A percentile compares a stretch with the other conserved stretches of the same genome.
Evolutionary conservation across 768 basidiomycete species (phyloP).

Genomic region (Russula lepida): DNA sequence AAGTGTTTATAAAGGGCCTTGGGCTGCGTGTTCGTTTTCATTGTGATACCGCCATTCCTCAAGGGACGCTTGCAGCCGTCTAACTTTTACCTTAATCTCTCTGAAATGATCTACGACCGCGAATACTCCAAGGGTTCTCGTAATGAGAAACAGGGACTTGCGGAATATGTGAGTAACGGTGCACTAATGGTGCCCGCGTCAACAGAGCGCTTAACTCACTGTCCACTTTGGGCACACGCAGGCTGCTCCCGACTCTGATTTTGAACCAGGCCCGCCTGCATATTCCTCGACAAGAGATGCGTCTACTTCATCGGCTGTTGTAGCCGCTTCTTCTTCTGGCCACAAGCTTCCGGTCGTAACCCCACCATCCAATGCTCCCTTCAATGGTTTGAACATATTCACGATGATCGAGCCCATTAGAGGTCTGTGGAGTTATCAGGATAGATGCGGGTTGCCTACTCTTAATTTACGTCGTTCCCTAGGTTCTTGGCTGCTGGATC

Average conservation of each 20-base stretch:
- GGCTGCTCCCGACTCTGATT: background rate
- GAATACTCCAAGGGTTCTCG: background rate
- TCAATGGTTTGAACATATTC: constrained; percentile 3
- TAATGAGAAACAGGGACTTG: background rate
- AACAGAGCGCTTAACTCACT: background rate
- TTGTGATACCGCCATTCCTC: background rate
- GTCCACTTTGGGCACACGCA: background rate
- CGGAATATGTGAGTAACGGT: constrained; percentile 1
- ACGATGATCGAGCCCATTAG: constrained; percentile 7
- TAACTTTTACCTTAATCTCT: background rate
- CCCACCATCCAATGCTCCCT: background rate
- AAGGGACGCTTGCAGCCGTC: background rate
- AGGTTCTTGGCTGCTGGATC: constrained; percentile 17
- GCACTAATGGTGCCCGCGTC: background rate
- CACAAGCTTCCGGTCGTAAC: background rate
- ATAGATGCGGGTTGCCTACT: background rate
- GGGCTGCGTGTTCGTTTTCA: background rate
- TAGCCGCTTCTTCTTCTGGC: background rate
- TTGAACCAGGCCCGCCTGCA: background rate
- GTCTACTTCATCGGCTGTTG: background rate
- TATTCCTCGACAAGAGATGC: background rate
- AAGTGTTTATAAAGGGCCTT: background rate
- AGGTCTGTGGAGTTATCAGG: constrained; percentile 1
- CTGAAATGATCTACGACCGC: background rate
- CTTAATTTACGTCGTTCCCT: background rate